Evolutionary conservation across 768 basidiomycete species (phyloP), one percentile per base, ranked within the genome.

Genomic region (Lentinula edodes): DNA sequence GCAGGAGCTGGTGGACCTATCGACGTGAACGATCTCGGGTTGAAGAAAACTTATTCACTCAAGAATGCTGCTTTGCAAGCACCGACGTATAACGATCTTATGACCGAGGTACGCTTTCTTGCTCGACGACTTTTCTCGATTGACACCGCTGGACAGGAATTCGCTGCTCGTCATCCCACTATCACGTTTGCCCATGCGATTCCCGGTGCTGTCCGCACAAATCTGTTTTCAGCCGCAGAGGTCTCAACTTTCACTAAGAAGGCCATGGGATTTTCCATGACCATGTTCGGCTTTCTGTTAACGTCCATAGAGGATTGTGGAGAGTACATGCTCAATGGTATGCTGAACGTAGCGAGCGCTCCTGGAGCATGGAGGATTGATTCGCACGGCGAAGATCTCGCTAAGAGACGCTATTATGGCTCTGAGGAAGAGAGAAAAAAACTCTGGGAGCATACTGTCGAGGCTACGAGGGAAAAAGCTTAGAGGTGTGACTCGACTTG

Each of bases 131-230:
- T 28, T 28, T 28, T 28, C 28, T 28, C 28, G 28, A 28, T 3
- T 28, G 28, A 28, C 28, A 2, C 3, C 28, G 28, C 28, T 28
- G 28, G 28, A 28, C 54, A 78, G 76, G 67, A 68, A 59, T 74
- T 76, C 52, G 66, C 76, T 1, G 61, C 69, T 3, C 69, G 67
- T 18, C 66, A 76, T 48, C 75, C 74, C 2, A 62, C 52, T 20
- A 45, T 77, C 39, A 67, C 71, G 5, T 77, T 80, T 68, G 67
- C 71, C 0, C 78, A 78, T 62, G 67, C 67, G 0, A 66, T 66
- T 52, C 78, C 78, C 0, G 78, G 78, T 12, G 46, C 69, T 13
- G 76, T 78, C 7, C 68, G 69, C 41, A 77, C 78, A 8, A 35
- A 60, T 7, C 57, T 75, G 8, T 50, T 72, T 39, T 61, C 65